Evolutionary conservation across 78 protist genomes (phyloP).

Genomic region (Emiliania huxleyi): DNA sequence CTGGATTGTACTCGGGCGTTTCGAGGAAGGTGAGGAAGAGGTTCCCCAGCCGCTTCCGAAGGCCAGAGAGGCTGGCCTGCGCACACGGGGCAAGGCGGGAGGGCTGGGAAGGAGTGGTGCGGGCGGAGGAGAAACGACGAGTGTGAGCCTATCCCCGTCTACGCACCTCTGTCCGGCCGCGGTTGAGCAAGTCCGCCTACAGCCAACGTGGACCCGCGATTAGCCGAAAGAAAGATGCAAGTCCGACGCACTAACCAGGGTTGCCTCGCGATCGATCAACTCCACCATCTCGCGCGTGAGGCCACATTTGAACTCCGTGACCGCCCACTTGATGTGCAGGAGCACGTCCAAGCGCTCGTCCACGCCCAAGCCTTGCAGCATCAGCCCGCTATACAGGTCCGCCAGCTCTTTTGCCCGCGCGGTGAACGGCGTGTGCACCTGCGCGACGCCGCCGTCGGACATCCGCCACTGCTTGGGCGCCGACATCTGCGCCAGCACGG

Average conservation of each 20-base stretch:
- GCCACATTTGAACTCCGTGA: constrained; percentile 70
- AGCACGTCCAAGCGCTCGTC: constrained; percentile 79
- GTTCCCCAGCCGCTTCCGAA: constrained; percentile 56
- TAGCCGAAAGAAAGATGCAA: no score
- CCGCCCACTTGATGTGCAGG: constrained; percentile 69
- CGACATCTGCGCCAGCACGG: constrained; percentile 51
- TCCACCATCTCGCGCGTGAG: constrained; percentile 70
- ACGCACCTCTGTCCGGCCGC: no score
- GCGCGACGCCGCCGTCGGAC: constrained; percentile 14
- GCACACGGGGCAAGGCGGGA: no score
- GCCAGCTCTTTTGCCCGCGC: constrained; percentile 70
- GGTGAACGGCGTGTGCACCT: constrained; percentile 74
- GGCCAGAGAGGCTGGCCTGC: constrained; percentile 37
- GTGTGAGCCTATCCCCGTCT: no score
- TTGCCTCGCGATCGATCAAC: constrained; percentile 74
- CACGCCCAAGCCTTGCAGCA: not conserved
- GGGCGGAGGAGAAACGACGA: no score
- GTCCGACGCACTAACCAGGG: not conserved
- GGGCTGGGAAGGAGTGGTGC: no score
- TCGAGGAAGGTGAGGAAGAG: constrained; percentile 70
- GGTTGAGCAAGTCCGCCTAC: constrained; percentile 64
- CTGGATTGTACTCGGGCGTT: constrained; percentile 80
- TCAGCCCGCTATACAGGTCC: constrained; percentile 59
- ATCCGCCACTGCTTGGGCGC: constrained; percentile 45
- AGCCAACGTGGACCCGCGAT: not conserved